Conservation (phyloP, 1,284 basidiomycete genomes). For the Ganoderma sp. region DNA sequence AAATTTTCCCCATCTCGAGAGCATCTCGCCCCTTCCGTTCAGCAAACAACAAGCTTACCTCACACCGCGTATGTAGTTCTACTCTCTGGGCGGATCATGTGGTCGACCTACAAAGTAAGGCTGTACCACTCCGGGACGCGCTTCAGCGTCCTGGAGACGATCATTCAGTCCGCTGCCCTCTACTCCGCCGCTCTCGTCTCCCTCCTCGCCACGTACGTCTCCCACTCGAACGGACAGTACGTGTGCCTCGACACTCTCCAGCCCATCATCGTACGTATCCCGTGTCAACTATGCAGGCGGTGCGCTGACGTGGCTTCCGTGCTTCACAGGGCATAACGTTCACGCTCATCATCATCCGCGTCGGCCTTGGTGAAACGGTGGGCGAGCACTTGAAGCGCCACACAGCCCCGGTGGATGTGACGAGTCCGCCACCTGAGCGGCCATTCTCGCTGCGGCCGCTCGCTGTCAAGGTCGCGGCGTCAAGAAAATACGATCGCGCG, state of each 20-base stretch:
- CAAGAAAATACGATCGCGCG: not conserved
- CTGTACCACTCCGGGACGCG: conserved; percentile 15
- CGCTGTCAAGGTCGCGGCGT: conserved; percentile 14
- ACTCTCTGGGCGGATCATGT: conserved; percentile 20
- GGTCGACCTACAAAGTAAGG: conserved; percentile 15
- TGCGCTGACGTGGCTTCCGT: not conserved
- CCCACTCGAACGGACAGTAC: conserved; percentile 31
- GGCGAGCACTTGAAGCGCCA: conserved; percentile 18
- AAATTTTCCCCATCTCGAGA: too few relatives aligned
- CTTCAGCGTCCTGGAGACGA: conserved; percentile 12
- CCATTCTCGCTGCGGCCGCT: conserved; percentile 13
- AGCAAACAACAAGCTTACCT: too few relatives aligned
- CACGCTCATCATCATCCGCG: conserved; percentile 33
- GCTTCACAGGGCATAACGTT: conserved; percentile 26
- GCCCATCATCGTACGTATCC: conserved; percentile 27
- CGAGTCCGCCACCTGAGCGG: not conserved
- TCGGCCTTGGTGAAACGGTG: conserved; percentile 26
- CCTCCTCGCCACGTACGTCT: conserved; percentile 27
- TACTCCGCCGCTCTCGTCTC: conserved; percentile 30
- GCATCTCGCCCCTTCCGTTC: too few relatives aligned
- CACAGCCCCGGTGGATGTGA: not conserved
- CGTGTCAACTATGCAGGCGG: not conserved
- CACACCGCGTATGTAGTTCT: conserved; percentile 7
- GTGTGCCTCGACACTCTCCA: conserved; percentile 29
- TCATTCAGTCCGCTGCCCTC: conserved; percentile 29